Percentiles rank a stretch among this genome's conserved stretches.
Conservation (phyloP, 345 rosid species). For the Eucalyptus lansdowneana region DNA sequence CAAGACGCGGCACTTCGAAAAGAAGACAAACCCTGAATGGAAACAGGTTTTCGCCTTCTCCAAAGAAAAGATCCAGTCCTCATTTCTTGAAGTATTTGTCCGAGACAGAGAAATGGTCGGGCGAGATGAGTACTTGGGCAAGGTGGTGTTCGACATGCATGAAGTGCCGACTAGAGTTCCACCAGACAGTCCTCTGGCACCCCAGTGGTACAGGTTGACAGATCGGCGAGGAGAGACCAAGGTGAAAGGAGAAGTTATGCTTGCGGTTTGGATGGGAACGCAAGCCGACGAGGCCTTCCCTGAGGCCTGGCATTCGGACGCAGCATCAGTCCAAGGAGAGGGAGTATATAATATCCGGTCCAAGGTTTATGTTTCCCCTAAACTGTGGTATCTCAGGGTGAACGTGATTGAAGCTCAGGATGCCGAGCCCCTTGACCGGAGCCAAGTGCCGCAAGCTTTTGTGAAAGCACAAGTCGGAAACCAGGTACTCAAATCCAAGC, state of each 20-base stretch:
- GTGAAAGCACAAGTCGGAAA: constrained; percentile 75
- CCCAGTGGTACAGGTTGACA: constrained; percentile 84
- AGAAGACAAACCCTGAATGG: constrained; percentile 70
- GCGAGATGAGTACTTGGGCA: constrained; percentile 76
- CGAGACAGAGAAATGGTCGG: constrained; percentile 68
- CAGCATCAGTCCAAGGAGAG: constrained; percentile 70
- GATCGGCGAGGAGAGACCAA: constrained; percentile 40
- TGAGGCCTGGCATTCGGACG: constrained; percentile 90
- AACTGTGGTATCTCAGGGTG: constrained; percentile 79
- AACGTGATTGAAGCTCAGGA: constrained; percentile 93
- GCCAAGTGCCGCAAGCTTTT: constrained; percentile 63
- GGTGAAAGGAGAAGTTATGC: constrained; percentile 74
- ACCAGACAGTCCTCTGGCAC: constrained; percentile 93
- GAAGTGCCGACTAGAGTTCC: constrained; percentile 96
- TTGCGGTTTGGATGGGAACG: constrained; percentile 96
- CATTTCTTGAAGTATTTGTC: constrained; percentile 59
- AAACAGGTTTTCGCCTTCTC: constrained; percentile 84
- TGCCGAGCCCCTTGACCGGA: constrained; percentile 48
- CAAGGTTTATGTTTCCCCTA: constrained; percentile 85
- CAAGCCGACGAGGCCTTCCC: constrained; percentile 96
- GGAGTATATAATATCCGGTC: constrained; percentile 65
- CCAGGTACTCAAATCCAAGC: constrained; percentile 64
- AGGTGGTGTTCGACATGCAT: constrained; percentile 72
- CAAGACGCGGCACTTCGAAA: constrained; percentile 69
- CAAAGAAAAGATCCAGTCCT: constrained; percentile 73